Conservation (phyloP, 495 filamentous ascomycete genomes). For the Rusavskia elegans region DNA sequence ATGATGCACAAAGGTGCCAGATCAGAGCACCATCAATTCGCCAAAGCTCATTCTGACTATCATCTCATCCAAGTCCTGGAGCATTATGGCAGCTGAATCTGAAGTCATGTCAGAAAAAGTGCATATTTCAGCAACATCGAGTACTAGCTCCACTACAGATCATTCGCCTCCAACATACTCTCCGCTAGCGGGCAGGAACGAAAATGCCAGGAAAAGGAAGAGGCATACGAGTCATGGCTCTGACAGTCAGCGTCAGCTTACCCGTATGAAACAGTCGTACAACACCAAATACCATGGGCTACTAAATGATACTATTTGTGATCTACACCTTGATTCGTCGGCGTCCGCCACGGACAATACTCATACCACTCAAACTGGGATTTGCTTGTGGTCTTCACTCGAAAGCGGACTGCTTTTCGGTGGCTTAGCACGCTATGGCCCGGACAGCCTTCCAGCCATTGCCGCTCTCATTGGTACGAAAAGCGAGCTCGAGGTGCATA, state of each 20-base stretch:
- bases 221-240: slow-evolving; percentile 14
- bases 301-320: slow-evolving; percentile 37
- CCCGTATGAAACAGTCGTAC: slow-evolving; percentile 19
- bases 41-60: too few relatives aligned
- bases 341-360: slow-evolving; percentile 3
- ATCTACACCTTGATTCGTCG: slow-evolving; percentile 14
- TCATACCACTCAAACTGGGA: slow-evolving; percentile 41
- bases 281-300: slow-evolving; percentile 41
- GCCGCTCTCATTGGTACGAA: slow-evolving; percentile 53
- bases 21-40: too few relatives aligned
- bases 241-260: slow-evolving; percentile 11
- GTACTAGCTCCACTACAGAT: not conserved
- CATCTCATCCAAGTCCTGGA: too few relatives aligned
- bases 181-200: not conserved
- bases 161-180: not conserved
- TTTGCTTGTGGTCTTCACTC: slow-evolving; percentile 45
- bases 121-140: too few relatives aligned
- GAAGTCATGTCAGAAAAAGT: too few relatives aligned
- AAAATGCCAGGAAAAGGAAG: slow-evolving; percentile 2
- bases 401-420: slow-evolving; percentile 62
- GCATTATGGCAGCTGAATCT: too few relatives aligned
- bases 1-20: too few relatives aligned
- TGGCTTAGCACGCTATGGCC: slow-evolving; percentile 44
- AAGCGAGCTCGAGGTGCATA: slow-evolving; percentile 52
- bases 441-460: slow-evolving; percentile 41